Conservation (phyloP, 768 basidiomycete genomes). For the Boletus subparvulus region DNA sequence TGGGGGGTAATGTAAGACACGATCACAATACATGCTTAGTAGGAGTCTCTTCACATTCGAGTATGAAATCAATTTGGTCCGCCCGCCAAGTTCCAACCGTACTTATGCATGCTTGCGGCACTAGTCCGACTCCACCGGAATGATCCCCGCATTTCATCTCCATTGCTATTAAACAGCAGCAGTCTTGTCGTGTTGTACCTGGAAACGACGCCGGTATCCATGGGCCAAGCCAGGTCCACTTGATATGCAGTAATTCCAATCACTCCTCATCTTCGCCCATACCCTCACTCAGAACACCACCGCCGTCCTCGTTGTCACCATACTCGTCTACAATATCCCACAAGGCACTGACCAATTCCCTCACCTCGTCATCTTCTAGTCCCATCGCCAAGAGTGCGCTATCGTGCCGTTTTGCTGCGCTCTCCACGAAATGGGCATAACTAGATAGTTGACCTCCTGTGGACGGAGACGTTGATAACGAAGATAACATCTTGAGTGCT, state of each 20-base stretch:
- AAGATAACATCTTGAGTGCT: conserved; percentile 38
- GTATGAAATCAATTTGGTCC: neutral
- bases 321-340: conserved; percentile 58
- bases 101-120: neutral
- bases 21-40: too few species aligned
- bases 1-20: too few species aligned
- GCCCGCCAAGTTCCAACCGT: neutral
- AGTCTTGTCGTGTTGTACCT: neutral
- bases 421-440: conserved; percentile 54
- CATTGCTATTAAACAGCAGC: neutral
- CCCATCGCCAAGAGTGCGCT: conserved; percentile 36
- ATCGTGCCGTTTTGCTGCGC: conserved; percentile 40
- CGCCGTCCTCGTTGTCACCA: conserved; percentile 27
- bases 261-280: conserved; percentile 25
- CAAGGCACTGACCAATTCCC: conserved; percentile 53
- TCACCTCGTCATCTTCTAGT: conserved; percentile 56
- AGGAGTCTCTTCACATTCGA: neutral
- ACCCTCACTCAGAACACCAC: conserved; percentile 18
- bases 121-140: neutral
- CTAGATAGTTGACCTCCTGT: conserved; percentile 43
- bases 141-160: neutral
- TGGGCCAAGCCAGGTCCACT: neutral
- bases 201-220: neutral
- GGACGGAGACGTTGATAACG: conserved; percentile 43
- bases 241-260: neutral